Percentiles rank a stretch among this genome's conserved stretches.
Evolutionary conservation across 2,329 filamentous ascomycete species (phyloP).

Genomic region (Phaeophleospora eucalypticola): DNA sequence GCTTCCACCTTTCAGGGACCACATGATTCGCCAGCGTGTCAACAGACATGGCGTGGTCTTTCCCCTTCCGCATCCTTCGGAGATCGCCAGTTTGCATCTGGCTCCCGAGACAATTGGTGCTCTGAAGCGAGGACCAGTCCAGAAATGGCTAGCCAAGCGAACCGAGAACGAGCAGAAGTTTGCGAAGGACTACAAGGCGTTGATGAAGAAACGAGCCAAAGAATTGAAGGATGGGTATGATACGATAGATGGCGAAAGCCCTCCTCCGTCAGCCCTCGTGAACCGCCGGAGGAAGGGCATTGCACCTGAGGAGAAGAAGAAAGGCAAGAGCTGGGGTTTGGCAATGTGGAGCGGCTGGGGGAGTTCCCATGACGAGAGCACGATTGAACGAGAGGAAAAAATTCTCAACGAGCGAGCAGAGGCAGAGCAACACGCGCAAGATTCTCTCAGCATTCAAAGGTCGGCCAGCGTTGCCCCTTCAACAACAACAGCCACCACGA

Average conservation of each 20-base stretch:
- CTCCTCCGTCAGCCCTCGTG: slow-evolving; percentile 73
- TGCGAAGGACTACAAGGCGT: slow-evolving; percentile 61
- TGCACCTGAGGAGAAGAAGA: slow-evolving; percentile 30
- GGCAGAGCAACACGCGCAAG: background rate
- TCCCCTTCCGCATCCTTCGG: slow-evolving; percentile 59
- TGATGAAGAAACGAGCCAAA: slow-evolving; percentile 69
- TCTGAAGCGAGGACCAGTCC: slow-evolving; percentile 73
- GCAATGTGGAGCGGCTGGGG: slow-evolving; percentile 84
- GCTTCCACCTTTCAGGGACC: slow-evolving; percentile 70
- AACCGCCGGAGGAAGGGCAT: slow-evolving; percentile 41
- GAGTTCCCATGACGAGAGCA: slow-evolving; percentile 78
- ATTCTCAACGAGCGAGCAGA: slow-evolving; percentile 29
- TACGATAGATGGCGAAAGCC: slow-evolving; percentile 68
- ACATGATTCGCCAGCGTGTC: slow-evolving; percentile 91
- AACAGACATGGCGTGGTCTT: slow-evolving; percentile 72
- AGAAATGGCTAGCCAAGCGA: slow-evolving; percentile 77
- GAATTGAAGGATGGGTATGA: slow-evolving; percentile 71
- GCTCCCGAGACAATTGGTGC: slow-evolving; percentile 65
- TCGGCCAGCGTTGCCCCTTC: slow-evolving; percentile 5
- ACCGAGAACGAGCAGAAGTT: slow-evolving; percentile 70
- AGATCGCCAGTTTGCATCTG: slow-evolving; percentile 65
- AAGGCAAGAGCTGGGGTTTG: slow-evolving; percentile 61
- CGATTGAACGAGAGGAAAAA: slow-evolving; percentile 59
- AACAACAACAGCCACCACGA: slow-evolving; percentile 2
- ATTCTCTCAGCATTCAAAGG: slow-evolving; percentile 4